Evolutionary conservation across 202 grass and related monocot genomes (phyloP).

Genomic region (Hordeum pubiflorum): DNA sequence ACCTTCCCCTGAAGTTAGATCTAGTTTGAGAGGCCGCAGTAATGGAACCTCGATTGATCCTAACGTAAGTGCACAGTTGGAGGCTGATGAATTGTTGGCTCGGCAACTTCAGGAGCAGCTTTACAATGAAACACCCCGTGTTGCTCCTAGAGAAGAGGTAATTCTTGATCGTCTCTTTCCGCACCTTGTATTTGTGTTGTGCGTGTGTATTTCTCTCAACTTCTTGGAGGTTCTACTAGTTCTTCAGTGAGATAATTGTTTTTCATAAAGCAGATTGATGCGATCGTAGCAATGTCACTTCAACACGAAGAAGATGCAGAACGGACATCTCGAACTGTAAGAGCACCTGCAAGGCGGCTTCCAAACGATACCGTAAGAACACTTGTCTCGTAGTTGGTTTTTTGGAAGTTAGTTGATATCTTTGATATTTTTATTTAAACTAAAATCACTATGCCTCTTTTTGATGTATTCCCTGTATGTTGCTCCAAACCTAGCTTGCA

Average conservation of each 20-base stretch:
- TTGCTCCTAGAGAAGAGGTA: conserved; percentile 55
- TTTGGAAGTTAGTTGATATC: not conserved
- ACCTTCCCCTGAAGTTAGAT: conserved; percentile 20
- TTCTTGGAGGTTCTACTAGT: not conserved
- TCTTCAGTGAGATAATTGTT: conserved; percentile 3
- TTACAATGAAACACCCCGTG: conserved; percentile 53
- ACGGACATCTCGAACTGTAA: conserved; percentile 13
- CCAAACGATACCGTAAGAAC: conserved; percentile 40
- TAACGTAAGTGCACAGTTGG: conserved; percentile 44
- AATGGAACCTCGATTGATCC: conserved; percentile 24
- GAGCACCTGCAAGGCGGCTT: not conserved
- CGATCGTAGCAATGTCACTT: conserved; percentile 64
- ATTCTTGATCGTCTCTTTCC: conserved; percentile 20
- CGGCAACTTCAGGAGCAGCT: conserved; percentile 81
- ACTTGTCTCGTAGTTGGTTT: not conserved
- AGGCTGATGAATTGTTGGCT: conserved; percentile 81
- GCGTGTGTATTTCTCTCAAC: not conserved
- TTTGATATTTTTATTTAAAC: not conserved
- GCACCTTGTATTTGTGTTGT: not conserved
- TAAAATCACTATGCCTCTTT: not conserved
- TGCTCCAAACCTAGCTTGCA: not conserved
- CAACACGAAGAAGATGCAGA: conserved; percentile 53
- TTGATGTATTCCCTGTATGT: not conserved
- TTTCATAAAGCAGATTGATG: conserved; percentile 62
- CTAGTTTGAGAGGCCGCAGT: conserved; percentile 25